These are phyloP conservation scores for Aspergillus floridensis DNA, from an alignment of 2,329 filamentous ascomycete genomes.

Conservation along the genomic window DNA sequence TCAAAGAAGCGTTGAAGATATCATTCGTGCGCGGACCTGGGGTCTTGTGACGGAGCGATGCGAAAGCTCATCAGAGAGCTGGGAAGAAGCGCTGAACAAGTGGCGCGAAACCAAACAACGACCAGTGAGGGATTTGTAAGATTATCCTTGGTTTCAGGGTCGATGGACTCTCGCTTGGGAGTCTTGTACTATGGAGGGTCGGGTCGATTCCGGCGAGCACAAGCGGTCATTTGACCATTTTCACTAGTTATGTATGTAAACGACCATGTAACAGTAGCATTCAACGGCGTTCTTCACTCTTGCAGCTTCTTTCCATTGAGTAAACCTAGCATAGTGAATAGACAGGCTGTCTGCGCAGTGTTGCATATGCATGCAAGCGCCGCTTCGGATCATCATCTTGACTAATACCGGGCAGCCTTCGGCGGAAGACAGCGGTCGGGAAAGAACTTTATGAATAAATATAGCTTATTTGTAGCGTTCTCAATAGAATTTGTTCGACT, in stretches of 20 bases:
- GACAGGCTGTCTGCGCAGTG: neutral
- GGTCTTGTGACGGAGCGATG: slow-evolving; percentile 73
- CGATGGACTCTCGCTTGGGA: neutral
- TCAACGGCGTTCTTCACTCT: slow-evolving; percentile 6
- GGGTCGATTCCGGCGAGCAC: neutral
- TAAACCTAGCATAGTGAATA: neutral
- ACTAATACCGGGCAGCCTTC: slow-evolving; percentile 9
- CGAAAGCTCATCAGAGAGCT: slow-evolving; percentile 55
- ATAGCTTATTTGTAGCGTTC: neutral
- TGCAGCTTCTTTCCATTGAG: neutral
- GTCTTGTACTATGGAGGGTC: neutral
- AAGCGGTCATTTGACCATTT: neutral
- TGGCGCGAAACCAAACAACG: slow-evolving; percentile 54
- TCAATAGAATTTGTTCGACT: neutral
- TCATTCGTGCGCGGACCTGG: slow-evolving; percentile 78
- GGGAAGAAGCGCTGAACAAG: slow-evolving; percentile 63
- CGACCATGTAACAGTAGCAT: slow-evolving; percentile 17
- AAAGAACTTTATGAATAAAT: neutral
- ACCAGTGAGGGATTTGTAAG: neutral
- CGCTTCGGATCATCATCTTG: slow-evolving; percentile 17
- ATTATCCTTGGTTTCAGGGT: neutral
- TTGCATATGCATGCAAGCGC: slow-evolving; percentile 2
- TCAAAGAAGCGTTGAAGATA: slow-evolving; percentile 74
- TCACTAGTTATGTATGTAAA: neutral
- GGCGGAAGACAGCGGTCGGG: slow-evolving; percentile 1